These are phyloP conservation scores for Conidiobolus incongruus DNA, from an alignment of 371 early-diverging fungal species.

Conservation along the genomic window DNA sequence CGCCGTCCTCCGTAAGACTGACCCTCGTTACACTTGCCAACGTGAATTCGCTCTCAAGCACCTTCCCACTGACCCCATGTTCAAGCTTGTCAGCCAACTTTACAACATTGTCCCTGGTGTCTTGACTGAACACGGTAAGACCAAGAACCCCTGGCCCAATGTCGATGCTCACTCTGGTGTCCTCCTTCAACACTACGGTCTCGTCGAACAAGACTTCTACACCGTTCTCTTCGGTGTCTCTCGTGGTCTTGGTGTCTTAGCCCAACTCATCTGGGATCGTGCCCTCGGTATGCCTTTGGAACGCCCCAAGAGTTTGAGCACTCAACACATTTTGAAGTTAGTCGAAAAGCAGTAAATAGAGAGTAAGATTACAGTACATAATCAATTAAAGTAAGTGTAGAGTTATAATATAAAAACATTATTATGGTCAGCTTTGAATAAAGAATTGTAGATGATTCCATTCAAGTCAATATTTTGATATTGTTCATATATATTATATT, in stretches of 20 bases:
- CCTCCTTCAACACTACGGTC: constrained; percentile 86
- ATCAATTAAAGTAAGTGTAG: too few relatives aligned
- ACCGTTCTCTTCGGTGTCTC: constrained; percentile 97
- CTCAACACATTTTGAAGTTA: constrained; percentile 65
- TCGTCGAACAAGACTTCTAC: constrained; percentile 96
- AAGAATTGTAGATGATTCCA: too few relatives aligned
- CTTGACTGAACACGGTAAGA: constrained; percentile 96
- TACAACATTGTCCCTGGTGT: constrained; percentile 94
- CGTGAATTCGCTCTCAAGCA: constrained; percentile 97
- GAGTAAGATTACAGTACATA: too few relatives aligned
- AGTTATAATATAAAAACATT: too few relatives aligned
- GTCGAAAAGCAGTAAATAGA: constrained; percentile 26
- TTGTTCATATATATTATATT: too few relatives aligned
- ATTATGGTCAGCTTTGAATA: too few relatives aligned
- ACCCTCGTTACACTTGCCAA: constrained; percentile 95
- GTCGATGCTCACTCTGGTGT: constrained; percentile 98
- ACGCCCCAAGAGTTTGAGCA: constrained; percentile 86
- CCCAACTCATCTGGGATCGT: constrained; percentile 92
- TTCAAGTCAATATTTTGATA: too few relatives aligned
- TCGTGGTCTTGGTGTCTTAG: constrained; percentile 83
- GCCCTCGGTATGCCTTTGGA: constrained; percentile 87
- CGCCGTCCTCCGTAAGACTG: constrained; percentile 89
- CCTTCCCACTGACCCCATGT: constrained; percentile 87
- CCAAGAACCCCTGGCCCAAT: constrained; percentile 99
- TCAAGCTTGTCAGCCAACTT: constrained; percentile 85